Conservation (phyloP, 1,284 basidiomycete species). For the Retiboletus fuscus region DNA sequence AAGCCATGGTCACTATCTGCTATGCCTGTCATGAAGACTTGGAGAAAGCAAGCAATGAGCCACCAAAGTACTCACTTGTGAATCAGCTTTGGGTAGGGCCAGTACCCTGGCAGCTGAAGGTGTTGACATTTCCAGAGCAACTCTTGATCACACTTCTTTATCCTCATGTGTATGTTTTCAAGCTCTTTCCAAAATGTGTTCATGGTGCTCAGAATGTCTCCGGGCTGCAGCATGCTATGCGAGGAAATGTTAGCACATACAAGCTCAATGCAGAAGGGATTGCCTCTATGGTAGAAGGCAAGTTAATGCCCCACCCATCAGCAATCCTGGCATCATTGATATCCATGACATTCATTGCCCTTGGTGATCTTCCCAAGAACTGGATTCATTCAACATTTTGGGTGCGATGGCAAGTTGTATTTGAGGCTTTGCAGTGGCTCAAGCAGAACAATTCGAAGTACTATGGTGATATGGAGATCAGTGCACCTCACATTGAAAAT, state of each 20-base stretch:
- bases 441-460: conserved; percentile 52
- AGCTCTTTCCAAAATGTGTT: conserved; percentile 43
- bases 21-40: neutral
- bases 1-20: neutral
- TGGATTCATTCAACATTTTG: conserved; percentile 42
- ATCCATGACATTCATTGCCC: too few relatives aligned
- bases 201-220: neutral
- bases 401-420: conserved; percentile 41
- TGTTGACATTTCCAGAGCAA: neutral
- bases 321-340: conserved; percentile 45
- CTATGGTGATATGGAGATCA: conserved; percentile 46
- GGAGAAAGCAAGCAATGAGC: neutral
- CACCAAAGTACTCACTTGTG: neutral
- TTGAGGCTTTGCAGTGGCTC: conserved; percentile 48
- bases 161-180: conserved; percentile 43
- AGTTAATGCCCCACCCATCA: conserved; percentile 37
- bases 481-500: neutral
- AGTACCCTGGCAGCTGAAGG: neutral
- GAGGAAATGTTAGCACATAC: conserved; percentile 41
- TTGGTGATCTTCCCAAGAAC: conserved; percentile 42
- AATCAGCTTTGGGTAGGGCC: neutral
- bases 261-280: conserved; percentile 26
- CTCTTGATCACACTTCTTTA: neutral
- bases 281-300: conserved; percentile 34
- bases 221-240: conserved; percentile 13